These are phyloP conservation scores for Oenanthe sinensis DNA, from an alignment of 129 eudicot genomes.

Conservation along the genomic window DNA sequence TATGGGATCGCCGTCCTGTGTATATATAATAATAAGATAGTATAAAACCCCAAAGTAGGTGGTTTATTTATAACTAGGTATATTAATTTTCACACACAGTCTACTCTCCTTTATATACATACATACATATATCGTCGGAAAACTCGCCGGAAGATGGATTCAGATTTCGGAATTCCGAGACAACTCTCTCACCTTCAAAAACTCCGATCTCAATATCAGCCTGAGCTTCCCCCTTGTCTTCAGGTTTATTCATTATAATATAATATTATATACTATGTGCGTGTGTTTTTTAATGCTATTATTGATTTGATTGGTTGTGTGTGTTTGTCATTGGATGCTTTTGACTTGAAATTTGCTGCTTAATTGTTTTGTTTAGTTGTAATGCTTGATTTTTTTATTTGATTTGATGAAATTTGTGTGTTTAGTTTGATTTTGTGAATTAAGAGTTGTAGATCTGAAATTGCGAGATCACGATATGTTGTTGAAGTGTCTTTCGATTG, in stretches of 20 bases:
- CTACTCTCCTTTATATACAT: background rate
- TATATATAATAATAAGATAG: background rate
- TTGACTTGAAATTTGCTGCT: background rate
- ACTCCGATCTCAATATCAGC: slow-evolving; percentile 70
- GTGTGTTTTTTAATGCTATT: background rate
- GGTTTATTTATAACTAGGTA: background rate
- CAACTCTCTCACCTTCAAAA: slow-evolving; percentile 78
- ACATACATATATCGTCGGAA: background rate
- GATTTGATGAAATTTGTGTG: background rate
- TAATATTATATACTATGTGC: too few relatives aligned
- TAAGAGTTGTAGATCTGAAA: background rate
- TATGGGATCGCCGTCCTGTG: background rate
- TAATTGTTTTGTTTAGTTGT: background rate
- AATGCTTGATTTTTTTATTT: background rate
- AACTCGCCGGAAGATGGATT: slow-evolving; percentile 42
- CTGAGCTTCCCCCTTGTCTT: slow-evolving; percentile 88
- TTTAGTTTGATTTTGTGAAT: background rate
- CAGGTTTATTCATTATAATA: slow-evolving; percentile 35
- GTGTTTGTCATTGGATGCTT: background rate
- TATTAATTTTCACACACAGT: background rate
- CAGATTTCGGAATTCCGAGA: slow-evolving; percentile 75
- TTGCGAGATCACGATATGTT: background rate
- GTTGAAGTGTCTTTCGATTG: background rate
- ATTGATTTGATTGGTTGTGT: background rate
- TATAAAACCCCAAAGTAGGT: background rate